Evolutionary conservation across 345 rosid genomes (phyloP).

Genomic region (Ricinus communis): DNA sequence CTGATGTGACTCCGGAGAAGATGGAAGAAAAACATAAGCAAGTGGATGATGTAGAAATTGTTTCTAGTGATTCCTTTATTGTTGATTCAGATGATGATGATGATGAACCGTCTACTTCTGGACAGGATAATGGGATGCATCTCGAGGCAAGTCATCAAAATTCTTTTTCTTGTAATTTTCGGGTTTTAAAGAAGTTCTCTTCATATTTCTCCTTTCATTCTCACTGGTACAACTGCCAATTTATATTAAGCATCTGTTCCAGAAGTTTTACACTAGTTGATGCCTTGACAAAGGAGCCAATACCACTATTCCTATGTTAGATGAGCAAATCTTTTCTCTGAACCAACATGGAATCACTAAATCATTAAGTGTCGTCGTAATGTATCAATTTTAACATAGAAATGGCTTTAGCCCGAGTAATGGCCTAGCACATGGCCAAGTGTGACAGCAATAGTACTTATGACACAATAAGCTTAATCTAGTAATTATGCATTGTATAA

Average conservation of each 20-base stretch:
- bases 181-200: not conserved
- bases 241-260: not conserved
- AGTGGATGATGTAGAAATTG: slow-evolving; percentile 43
- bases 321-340: not conserved
- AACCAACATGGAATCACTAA: not conserved
- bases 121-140: slow-evolving; percentile 53
- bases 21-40: slow-evolving; percentile 49
- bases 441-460: not conserved
- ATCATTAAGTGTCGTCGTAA: not conserved
- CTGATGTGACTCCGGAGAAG: slow-evolving; percentile 11
- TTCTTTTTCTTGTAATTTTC: slow-evolving; percentile 1
- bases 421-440: not conserved
- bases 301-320: not conserved
- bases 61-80: slow-evolving; percentile 58
- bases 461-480: not conserved
- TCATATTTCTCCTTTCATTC: not conserved
- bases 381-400: not conserved
- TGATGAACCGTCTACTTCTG: slow-evolving; percentile 49
- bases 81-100: slow-evolving; percentile 43
- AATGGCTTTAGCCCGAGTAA: not conserved
- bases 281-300: not conserved
- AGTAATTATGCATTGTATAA: no score
- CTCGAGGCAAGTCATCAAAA: slow-evolving; percentile 52
- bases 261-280: not conserved
- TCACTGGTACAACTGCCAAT: not conserved